Evolutionary conservation across 805 yeast genomes (phyloP), one percentile per base, ranked within the genome.

Genomic region (Peterozyma xylosa): DNA sequence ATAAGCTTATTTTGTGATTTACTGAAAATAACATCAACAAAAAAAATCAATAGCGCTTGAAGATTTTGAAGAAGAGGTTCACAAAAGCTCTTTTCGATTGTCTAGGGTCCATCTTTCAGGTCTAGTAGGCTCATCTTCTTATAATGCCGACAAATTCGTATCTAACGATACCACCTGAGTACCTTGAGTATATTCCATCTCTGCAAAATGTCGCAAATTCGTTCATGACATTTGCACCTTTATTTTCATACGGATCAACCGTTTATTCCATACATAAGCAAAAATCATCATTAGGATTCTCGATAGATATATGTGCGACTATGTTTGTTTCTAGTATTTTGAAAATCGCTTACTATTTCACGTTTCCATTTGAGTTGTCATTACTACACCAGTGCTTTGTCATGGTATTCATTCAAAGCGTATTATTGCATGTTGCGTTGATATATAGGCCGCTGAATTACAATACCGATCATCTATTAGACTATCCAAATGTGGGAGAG

Each of bases 301-400:
- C 95, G 5, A 68, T 88, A n/a, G 97, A 90, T 62, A 86, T 90
- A 10, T 90, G 96, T 63, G 90, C 88, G 6, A 86, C 96, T 6
- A 88, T 90, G 96, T 59, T 89, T 48, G 70, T 87, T 50, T 82
- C 96, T 1, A 75, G 88, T 36, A 75, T 80, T 5, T 63, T 88
- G 38, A 70, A 95, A 50, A 80, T 89, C 27, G 77, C 79, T 45
- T 89, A 86, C 65, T 90, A 83, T 66, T 60, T 83, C 48, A 80
- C 86, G 41, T 75, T 81, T 38, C 96, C 96, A 0, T 89, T 82
- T 57, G 96, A 89, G 58, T 60, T 75, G n/a, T 76, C 95, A 2
- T 62, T 89, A 36, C 66, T 89, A 37, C 65, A 91, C 48, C 97
- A 90, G 57, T 78, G 93, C 33, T 54, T 84, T 36, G 76, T 86